A percentile compares a stretch with the other conserved stretches of the same genome.
These are phyloP conservation scores for Globisporangium viniferum DNA, from an alignment of 352 stramenopile genomes.

Conservation along the genomic window DNA sequence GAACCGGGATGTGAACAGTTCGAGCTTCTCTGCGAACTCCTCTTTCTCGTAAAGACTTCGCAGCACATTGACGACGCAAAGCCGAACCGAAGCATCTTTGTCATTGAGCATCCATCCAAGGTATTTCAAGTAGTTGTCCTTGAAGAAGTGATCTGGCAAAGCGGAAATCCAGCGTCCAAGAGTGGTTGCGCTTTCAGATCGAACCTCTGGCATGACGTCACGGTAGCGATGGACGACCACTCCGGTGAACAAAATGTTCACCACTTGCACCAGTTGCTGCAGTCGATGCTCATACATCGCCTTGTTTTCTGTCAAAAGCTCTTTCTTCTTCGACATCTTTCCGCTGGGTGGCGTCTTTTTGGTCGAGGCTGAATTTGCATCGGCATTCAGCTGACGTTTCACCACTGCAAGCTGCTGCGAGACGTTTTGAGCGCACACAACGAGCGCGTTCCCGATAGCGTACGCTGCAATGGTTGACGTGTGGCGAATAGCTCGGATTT, in stretches of 20 bases:
- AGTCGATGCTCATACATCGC: slow-evolving; percentile 57
- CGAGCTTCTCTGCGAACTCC: slow-evolving; percentile 53
- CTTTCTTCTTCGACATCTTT: slow-evolving; percentile 41
- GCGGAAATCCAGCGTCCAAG: slow-evolving; percentile 84
- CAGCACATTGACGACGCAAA: slow-evolving; percentile 82
- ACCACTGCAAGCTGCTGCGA: slow-evolving; percentile 63
- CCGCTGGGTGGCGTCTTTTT: slow-evolving; percentile 16
- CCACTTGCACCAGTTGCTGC: slow-evolving; percentile 52
- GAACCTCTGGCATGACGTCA: slow-evolving; percentile 93
- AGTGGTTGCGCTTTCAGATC: slow-evolving; percentile 71
- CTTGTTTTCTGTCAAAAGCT: slow-evolving; percentile 70
- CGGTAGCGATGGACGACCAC: slow-evolving; percentile 85
- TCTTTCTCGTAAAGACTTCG: slow-evolving; percentile 82
- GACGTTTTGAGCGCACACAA: slow-evolving; percentile 46
- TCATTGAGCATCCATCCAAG: slow-evolving; percentile 94
- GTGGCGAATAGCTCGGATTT: slow-evolving; percentile 81
- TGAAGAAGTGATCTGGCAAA: slow-evolving; percentile 89
- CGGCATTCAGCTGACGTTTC: slow-evolving; percentile 68
- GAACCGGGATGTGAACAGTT: slow-evolving; percentile 80
- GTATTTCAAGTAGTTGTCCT: slow-evolving; percentile 95
- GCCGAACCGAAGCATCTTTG: slow-evolving; percentile 82
- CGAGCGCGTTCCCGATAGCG: slow-evolving; percentile 61
- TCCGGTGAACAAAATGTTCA: slow-evolving; percentile 69
- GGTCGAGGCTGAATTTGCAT: slow-evolving; percentile 25
- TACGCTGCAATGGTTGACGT: slow-evolving; percentile 71